A percentile compares a stretch with the other conserved stretches of the same genome.
phyloP scores from a whole-genome alignment of 805 yeast genomes.

The Kuraishia capsulata region DNA sequence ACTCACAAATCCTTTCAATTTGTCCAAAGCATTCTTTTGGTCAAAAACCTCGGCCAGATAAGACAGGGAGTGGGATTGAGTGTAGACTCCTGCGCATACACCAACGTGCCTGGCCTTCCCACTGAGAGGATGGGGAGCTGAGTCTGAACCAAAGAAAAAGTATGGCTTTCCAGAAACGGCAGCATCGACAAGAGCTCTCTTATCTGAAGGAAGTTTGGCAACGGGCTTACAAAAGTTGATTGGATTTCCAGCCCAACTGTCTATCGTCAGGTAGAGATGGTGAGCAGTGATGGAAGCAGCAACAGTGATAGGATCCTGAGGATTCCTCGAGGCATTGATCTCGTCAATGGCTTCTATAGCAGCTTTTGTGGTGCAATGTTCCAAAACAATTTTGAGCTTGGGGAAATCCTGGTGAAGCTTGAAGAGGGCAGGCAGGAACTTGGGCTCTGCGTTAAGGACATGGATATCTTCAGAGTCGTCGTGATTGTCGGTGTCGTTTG shows the following conservation, averaged over 20 bases:
- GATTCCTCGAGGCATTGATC: slow-evolving; percentile 39
- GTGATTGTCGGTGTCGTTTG: slow-evolving; percentile 18
- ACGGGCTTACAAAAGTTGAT: slow-evolving; percentile 96
- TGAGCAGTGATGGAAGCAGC: slow-evolving; percentile 96
- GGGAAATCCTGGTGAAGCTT: slow-evolving; percentile 82
- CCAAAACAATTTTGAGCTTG: slow-evolving; percentile 73
- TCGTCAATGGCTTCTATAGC: slow-evolving; percentile 72
- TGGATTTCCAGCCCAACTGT: slow-evolving; percentile 95
- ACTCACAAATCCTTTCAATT: slow-evolving; percentile 65
- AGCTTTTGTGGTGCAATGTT: slow-evolving; percentile 89
- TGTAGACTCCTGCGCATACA: slow-evolving; percentile 97
- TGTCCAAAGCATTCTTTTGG: slow-evolving; percentile 48
- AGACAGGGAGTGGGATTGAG: slow-evolving; percentile 75
- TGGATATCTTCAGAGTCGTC: slow-evolving; percentile 60
- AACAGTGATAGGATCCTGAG: slow-evolving; percentile 39
- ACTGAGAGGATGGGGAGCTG: slow-evolving; percentile 91
- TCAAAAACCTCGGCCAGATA: slow-evolving; percentile 87
- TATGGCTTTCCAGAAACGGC: slow-evolving; percentile 88
- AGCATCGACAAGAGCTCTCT: slow-evolving; percentile 71
- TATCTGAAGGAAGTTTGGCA: slow-evolving; percentile 85
- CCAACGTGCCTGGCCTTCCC: slow-evolving; percentile 70
- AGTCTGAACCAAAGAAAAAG: slow-evolving; percentile 95
- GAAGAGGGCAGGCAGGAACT: slow-evolving; percentile 79
- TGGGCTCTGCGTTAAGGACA: slow-evolving; percentile 89
- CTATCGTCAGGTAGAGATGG: slow-evolving; percentile 81